These are phyloP conservation scores for Coniella vitis DNA, from an alignment of 2,329 filamentous ascomycete species.

Conservation along the genomic window DNA sequence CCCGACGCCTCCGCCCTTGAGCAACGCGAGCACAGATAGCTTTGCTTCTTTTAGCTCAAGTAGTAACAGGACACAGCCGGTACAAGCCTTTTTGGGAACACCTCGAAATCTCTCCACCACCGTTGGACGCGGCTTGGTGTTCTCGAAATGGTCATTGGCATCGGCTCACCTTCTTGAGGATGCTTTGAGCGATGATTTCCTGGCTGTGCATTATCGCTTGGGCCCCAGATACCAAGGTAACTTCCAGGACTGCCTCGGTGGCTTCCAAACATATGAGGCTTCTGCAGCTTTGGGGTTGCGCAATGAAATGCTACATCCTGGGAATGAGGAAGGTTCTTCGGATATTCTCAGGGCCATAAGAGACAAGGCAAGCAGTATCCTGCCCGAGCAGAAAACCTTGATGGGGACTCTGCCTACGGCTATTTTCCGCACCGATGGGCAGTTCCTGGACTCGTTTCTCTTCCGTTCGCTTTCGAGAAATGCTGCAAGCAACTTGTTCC, in stretches of 20 bases:
- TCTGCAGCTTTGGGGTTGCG: conserved; percentile 85
- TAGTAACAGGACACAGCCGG: conserved; percentile 53
- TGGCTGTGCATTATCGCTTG: conserved; percentile 85
- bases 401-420: conserved; percentile 77
- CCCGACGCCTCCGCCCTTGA: conserved; percentile 64
- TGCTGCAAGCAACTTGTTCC: conserved; percentile 60
- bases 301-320: conserved; percentile 84
- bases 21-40: conserved; percentile 57
- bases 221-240: conserved; percentile 91
- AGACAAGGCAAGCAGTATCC: conserved; percentile 71
- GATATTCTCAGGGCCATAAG: conserved; percentile 87
- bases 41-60: conserved; percentile 62
- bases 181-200: conserved; percentile 79
- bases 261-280: conserved; percentile 92
- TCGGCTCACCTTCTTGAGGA: conserved; percentile 87
- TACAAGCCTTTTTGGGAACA: conserved; percentile 91
- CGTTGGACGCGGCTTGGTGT: conserved; percentile 64
- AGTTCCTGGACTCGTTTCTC: conserved; percentile 69
- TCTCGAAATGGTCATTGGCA: conserved; percentile 81
- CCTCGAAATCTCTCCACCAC: conserved; percentile 78
- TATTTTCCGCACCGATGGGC: conserved; percentile 74
- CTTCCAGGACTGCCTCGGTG: conserved; percentile 91
- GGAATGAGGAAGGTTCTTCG: conserved; percentile 85
- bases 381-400: conserved; percentile 75
- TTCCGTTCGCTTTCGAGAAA: conserved; percentile 69